Percentiles rank a stretch among this genome's conserved stretches.
Evolutionary conservation across 805 yeast species (phyloP).

Genomic region (Barnettozyma salicaria): DNA sequence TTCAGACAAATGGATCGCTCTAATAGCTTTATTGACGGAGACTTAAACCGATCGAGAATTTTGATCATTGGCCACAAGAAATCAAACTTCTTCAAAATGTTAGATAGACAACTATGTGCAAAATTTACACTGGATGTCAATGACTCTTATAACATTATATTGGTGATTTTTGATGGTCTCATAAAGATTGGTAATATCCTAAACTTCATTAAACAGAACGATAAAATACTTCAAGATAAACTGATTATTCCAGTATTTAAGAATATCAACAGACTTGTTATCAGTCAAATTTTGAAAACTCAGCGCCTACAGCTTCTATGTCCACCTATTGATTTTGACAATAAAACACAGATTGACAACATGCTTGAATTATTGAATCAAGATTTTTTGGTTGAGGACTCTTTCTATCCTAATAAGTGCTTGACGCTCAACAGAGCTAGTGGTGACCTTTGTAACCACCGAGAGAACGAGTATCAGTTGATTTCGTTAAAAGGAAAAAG

Average conservation of each 20-base stretch:
- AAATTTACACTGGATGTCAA: constrained; percentile 20
- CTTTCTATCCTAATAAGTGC: constrained; percentile 1
- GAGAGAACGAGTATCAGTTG: constrained; percentile 7
- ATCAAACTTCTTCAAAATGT: constrained; percentile 14
- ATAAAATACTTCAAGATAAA: constrained; percentile 8
- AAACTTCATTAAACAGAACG: constrained; percentile 21
- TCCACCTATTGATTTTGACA: constrained; percentile 22
- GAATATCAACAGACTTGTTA: constrained; percentile 20
- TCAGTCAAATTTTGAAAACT: constrained; percentile 17
- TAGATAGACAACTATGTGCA: constrained; percentile 12
- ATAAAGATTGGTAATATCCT: constrained; percentile 26
- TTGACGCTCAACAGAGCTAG: too few relatives aligned
- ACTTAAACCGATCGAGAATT: constrained; percentile 11
- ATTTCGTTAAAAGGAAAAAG: constrained; percentile 4
- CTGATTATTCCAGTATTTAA: constrained; percentile 23
- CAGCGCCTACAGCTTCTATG: constrained; percentile 20
- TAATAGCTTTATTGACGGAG: neutral
- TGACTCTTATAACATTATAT: constrained; percentile 15
- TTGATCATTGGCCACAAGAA: constrained; percentile 25
- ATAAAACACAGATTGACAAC: constrained; percentile 16
- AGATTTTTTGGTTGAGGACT: constrained; percentile 13
- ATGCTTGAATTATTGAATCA: constrained; percentile 19
- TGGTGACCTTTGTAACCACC: neutral
- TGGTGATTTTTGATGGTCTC: constrained; percentile 26
- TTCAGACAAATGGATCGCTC: constrained; percentile 1